Evolutionary conservation across 2,329 filamentous ascomycete genomes (phyloP).

Genomic region (Dothideomycetidae sp.): DNA sequence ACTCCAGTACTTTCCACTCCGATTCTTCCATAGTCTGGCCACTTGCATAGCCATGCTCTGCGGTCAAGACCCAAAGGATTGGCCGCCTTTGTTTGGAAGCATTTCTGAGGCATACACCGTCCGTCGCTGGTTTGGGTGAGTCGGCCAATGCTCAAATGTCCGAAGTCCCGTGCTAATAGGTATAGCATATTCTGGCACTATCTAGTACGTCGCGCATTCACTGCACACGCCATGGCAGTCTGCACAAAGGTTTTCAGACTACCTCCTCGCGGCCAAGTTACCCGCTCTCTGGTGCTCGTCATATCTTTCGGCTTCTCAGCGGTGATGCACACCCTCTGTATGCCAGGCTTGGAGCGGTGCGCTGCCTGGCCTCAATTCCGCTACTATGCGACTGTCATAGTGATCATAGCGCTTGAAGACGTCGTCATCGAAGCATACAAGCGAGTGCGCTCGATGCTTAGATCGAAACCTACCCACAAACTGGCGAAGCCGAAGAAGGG

Average conservation of each 20-base stretch:
- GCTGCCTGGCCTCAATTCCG: background rate
- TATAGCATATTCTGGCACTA: constrained; percentile 6
- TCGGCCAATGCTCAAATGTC: too few species aligned
- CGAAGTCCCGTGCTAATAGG: too few species aligned
- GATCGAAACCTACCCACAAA: background rate
- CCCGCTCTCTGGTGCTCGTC: constrained; percentile 3
- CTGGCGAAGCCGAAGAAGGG: background rate
- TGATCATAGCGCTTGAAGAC: constrained; percentile 2
- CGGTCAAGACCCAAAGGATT: constrained; percentile 2
- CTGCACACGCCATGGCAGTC: background rate
- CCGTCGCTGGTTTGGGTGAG: constrained; percentile 3
- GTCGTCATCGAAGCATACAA: constrained; percentile 1
- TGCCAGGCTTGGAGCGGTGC: constrained; percentile 1
- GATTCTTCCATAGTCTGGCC: constrained; percentile 2
- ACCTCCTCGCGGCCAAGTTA: background rate
- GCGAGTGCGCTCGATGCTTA: background rate
- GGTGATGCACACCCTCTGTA: constrained; percentile 4
- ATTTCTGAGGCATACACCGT: constrained; percentile 6
- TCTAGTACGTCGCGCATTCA: constrained; percentile 3
- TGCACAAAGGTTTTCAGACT: constrained; percentile 1
- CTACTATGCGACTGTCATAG: constrained; percentile 1
- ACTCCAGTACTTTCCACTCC: background rate
- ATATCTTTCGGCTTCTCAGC: background rate
- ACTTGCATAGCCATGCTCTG: constrained; percentile 3
- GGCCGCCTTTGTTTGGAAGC: constrained; percentile 5